Base-by-base conservation (phyloP, 1,284 basidiomycete genomes). In the Melampsora americana region DNA sequence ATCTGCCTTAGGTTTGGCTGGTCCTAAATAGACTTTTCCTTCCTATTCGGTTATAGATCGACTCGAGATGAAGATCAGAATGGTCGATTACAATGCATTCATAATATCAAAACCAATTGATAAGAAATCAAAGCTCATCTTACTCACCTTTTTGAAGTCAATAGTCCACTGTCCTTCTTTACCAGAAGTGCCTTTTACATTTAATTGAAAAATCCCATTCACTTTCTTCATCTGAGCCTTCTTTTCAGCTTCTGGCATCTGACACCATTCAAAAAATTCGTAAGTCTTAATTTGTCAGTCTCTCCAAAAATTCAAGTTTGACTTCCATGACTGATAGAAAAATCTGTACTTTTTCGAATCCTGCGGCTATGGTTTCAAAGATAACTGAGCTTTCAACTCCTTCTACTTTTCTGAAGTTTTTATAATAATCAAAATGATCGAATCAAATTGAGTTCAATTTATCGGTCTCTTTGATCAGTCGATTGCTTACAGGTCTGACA, bases 191-290 rank as follows among this genome's bases (percentile, higher is more conserved):
- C 94, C 93, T 84, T 90, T 89, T 80, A 96, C 88, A 79, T 89
- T 88, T 78, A 97, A 86, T 85, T 95, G 91, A 83, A 97, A 95
- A 83, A 95, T 88, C 79, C 92, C 92, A 82, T 93, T 94, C 78
- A 73, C 53, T 39, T 65, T 35, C 35, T 66, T 66, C 48, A 73
- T 66, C 18, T 66, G 64, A 20, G 62, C 48, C 26, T 73, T 73
- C 53, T 66, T 66, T 42, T 73, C 71, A 6, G 44, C 71, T 59
- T 73, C 71, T 16, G 26, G 16, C 71, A 73, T 73, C 71, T 73
- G 28, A 14, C 18, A 42, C 20, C 32, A 35, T 9, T 6, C 20
- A 39, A 39, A 62, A 39, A 46, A 39, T 39, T n/a, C n/a, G 18
- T 20, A 3, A 66, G 35, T 9, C 20, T 16, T 39, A 23, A 66